Base-by-base conservation (phyloP, 2,329 filamentous ascomycete species). In the Epichloe bromicola region DNA sequence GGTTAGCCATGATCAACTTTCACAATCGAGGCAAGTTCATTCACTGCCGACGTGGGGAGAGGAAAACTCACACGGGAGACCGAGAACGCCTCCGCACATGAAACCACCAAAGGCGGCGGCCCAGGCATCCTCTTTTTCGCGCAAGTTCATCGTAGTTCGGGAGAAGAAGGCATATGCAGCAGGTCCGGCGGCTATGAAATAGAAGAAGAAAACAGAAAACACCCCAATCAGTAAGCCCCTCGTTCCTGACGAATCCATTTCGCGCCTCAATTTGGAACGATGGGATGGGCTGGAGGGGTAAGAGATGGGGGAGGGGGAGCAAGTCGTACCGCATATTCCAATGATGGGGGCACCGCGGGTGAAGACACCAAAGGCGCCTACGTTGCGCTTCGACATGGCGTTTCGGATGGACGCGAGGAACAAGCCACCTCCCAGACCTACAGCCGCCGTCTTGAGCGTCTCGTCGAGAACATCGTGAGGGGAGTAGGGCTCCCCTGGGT, bases 341-440 rank as follows among this genome's bases (percentile, higher is more conserved):
- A 91, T 85, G 47, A 84, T 84, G 63, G 83, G 74, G 58, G 89
- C 90, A 52, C 82, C 84, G 62, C 82, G 80, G 45, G 86, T 86
- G 65, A 97, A 83, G 62, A 95, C 78, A 58, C 86, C 86, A 73
- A 84, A 80, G 55, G 83, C 78, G 60, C 89, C 88, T 58, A 93
- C 74, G 68, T 95, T 95, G 65, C 80, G 77, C 73, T 82, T 89
- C 51, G 83, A 77, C 60, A 96, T 78, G 53, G 89, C 88, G 74
- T 95, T 97, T 73, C 90, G 86, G 58, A 95, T 76, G 51, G 86
- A 83, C 48, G 88, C 85, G 54, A 85, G 66, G 67, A 88, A 76
- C 64, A 86, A 71, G 60, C 89, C 89, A 54, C 78, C 78, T 53
- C 73, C 71, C 62, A 82, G 81, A 54, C 83, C 82, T 60, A 88